phyloP scores from a whole-genome alignment of 805 yeast genomes.

The Candida insectorum region DNA sequence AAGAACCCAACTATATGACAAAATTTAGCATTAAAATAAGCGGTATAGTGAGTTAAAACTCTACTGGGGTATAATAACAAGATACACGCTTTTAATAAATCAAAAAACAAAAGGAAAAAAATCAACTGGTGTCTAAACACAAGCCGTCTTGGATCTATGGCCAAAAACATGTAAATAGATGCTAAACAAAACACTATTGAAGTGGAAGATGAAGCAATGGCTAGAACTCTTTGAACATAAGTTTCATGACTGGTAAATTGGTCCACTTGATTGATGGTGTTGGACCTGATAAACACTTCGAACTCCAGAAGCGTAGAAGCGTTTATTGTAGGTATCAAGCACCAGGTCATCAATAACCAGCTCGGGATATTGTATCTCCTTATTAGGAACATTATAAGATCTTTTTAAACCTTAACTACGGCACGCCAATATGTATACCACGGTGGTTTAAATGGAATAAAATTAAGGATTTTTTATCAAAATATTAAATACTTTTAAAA shows the following conservation, averaged over 20 bases:
- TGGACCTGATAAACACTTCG: background rate
- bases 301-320: background rate
- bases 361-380: background rate
- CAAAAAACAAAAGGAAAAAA: slow-evolving; percentile 63
- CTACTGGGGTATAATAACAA: slow-evolving; percentile 68
- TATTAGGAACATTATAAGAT: background rate
- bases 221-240: slow-evolving; percentile 32
- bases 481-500: no score
- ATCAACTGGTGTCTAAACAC: slow-evolving; percentile 73
- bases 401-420: background rate
- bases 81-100: slow-evolving; percentile 68
- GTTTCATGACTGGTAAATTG: slow-evolving; percentile 26
- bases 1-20: slow-evolving; percentile 75
- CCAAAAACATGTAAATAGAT: slow-evolving; percentile 57
- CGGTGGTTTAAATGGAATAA: no score
- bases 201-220: slow-evolving; percentile 35
- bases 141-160: slow-evolving; percentile 60
- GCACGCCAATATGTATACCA: no score
- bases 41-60: slow-evolving; percentile 38
- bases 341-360: no score
- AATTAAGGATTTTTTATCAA: no score
- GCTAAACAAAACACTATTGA: slow-evolving; percentile 47
- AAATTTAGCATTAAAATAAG: slow-evolving; percentile 48
- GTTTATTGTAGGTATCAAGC: background rate
- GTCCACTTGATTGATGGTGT: slow-evolving; percentile 20